Conservation (phyloP, 164 flowering plant genomes). For the Tetracentron sinense region DNA sequence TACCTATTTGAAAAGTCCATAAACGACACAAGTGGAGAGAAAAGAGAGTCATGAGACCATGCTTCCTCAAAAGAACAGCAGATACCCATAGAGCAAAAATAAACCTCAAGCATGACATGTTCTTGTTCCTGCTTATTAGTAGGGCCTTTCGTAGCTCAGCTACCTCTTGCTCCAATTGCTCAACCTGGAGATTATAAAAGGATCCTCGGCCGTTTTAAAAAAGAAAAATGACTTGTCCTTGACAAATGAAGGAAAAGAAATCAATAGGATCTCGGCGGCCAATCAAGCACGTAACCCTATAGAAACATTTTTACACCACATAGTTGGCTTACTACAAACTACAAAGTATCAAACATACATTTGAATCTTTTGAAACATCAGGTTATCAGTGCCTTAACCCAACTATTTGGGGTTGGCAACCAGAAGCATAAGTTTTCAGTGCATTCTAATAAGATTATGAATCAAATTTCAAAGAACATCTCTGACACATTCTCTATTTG, state of each 20-base stretch:
- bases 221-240: no score
- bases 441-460: no score
- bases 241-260: no score
- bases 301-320: not conserved
- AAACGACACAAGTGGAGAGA: not conserved
- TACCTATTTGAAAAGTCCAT: slow-evolving; percentile 37
- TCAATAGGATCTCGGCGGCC: not conserved
- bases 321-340: not conserved
- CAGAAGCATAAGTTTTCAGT: no score
- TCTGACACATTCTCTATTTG: no score
- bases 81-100: slow-evolving; percentile 1
- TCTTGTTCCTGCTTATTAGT: slow-evolving; percentile 95
- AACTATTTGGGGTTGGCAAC: not conserved
- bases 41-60: no score
- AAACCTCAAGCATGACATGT: slow-evolving; percentile 89
- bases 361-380: not conserved
- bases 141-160: slow-evolving; percentile 58
- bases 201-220: not conserved
- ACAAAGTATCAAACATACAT: no score
- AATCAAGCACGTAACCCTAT: not conserved
- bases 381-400: not conserved
- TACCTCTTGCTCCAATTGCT: slow-evolving; percentile 76
- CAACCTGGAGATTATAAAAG: slow-evolving; percentile 57
- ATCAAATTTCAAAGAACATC: no score
- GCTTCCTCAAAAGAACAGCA: slow-evolving; percentile 2